Conservation (phyloP, 225 moss, liverwort and hornwort species). For the Pleurozium schreberi region DNA sequence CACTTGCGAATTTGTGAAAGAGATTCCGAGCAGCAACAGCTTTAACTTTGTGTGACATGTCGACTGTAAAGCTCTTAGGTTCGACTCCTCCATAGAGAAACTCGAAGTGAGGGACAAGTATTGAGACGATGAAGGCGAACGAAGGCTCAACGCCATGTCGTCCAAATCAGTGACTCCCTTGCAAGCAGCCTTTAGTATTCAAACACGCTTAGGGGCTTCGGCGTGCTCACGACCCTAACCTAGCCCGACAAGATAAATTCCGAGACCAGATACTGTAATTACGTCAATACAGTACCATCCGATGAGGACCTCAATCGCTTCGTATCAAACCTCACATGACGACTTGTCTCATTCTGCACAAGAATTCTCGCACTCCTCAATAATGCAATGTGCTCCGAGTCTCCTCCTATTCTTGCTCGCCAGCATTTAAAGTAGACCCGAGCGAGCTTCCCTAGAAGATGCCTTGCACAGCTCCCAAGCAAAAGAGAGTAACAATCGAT, state of each 20-base stretch:
- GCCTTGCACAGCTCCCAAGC: not conserved
- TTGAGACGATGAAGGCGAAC: not conserved
- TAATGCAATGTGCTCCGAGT: not conserved
- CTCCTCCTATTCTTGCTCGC: not conserved
- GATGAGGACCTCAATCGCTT: not conserved
- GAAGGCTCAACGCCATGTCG: conserved; percentile 14
- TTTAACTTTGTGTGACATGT: not conserved
- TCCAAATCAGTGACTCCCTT: not conserved
- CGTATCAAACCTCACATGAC: not conserved
- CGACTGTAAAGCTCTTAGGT: not conserved
- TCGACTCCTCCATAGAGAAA: not conserved
- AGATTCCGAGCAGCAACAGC: not conserved
- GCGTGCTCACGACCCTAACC: not conserved
- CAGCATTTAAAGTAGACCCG: not conserved
- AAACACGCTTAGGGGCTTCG: not conserved
- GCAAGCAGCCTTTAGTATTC: not conserved
- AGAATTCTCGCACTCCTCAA: not conserved
- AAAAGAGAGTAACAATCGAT: not conserved
- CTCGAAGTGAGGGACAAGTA: not conserved
- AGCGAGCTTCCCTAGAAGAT: not conserved
- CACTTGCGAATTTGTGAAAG: not conserved
- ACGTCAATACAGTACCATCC: not conserved
- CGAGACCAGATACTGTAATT: not conserved
- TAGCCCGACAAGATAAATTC: not conserved
- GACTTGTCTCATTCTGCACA: not conserved